Conservation (phyloP, 495 filamentous ascomycete genomes). For the Friedmanniomyces endolithicus region DNA sequence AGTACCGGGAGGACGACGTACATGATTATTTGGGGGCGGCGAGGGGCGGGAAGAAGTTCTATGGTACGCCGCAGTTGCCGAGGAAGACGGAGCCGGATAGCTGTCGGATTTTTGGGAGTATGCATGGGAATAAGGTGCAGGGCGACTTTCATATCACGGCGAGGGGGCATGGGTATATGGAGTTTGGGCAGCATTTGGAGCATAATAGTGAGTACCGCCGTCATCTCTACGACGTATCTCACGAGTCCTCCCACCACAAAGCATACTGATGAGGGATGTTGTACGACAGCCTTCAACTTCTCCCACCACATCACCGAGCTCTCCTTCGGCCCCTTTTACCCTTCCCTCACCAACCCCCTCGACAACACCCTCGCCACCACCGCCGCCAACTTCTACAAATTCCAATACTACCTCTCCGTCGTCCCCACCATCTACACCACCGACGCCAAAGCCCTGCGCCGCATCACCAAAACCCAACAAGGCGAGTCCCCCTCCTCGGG, state of each 20-base stretch:
- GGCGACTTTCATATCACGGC: constrained; percentile 98
- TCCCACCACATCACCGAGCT: constrained; percentile 93
- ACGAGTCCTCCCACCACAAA: too few relatives aligned
- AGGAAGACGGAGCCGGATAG: constrained; percentile 43
- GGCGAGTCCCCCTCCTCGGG: constrained; percentile 20
- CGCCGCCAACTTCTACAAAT: constrained; percentile 75
- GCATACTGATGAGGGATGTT: neutral
- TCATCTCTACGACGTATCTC: neutral
- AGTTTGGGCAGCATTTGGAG: constrained; percentile 69
- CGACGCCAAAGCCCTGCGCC: constrained; percentile 30
- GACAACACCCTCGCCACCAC: constrained; percentile 76
- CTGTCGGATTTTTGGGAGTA: constrained; percentile 78
- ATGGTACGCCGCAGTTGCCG: constrained; percentile 30
- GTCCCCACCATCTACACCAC: constrained; percentile 91
- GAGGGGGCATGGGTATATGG: constrained; percentile 81
- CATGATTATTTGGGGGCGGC: constrained; percentile 59
- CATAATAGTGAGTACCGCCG: constrained; percentile 50
- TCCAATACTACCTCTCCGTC: constrained; percentile 95
- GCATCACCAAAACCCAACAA: constrained; percentile 5
- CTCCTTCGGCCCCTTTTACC: constrained; percentile 92
- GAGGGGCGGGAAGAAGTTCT: constrained; percentile 51
- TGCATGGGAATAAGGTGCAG: constrained; percentile 91
- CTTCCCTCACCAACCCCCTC: constrained; percentile 83
- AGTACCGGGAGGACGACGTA: constrained; percentile 53
- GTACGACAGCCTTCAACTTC: constrained; percentile 87